A percentile compares a stretch with the other conserved stretches of the same genome.
Conservation (phyloP, 139 green algal species). For the Monoraphidium neglectum region DNA sequence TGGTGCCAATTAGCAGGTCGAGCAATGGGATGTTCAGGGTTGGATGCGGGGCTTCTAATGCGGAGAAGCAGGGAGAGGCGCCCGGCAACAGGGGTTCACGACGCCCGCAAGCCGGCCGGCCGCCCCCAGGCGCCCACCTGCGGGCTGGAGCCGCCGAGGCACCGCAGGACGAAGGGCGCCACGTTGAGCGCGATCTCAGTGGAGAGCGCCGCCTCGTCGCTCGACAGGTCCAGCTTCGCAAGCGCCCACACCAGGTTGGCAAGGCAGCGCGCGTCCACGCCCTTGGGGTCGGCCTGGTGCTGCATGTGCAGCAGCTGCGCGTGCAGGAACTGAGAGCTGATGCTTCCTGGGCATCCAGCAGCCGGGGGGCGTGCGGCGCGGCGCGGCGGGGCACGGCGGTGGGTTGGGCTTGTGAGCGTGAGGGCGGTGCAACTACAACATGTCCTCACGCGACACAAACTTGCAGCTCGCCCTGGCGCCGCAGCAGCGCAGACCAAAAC, state of each 20-base stretch:
- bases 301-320: conserved; percentile 46
- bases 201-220: conserved; percentile 31
- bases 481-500: too few relatives aligned
- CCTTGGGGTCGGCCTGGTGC: conserved; percentile 35
- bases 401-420: background rate
- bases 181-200: conserved; percentile 46
- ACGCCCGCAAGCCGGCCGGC: too few relatives aligned
- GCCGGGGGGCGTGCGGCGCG: background rate
- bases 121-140: conserved; percentile 40
- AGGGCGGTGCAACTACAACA: too few relatives aligned
- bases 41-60: too few relatives aligned
- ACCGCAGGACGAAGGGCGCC: conserved; percentile 44
- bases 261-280: conserved; percentile 56
- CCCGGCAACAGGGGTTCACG: too few relatives aligned
- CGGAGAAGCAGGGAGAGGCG: too few relatives aligned
- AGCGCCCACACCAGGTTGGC: conserved; percentile 60
- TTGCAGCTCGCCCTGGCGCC: too few relatives aligned
- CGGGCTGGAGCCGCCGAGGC: conserved; percentile 37
- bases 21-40: too few relatives aligned
- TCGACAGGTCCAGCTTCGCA: conserved; percentile 53
- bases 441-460: too few relatives aligned
- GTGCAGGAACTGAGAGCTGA: conserved; percentile 48
- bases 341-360: conserved; percentile 33
- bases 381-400: too few relatives aligned
- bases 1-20: conserved; percentile 1